These are phyloP conservation scores for Astrothelium subdiscretum DNA, from an alignment of 495 filamentous ascomycete species.

Conservation along the genomic window DNA sequence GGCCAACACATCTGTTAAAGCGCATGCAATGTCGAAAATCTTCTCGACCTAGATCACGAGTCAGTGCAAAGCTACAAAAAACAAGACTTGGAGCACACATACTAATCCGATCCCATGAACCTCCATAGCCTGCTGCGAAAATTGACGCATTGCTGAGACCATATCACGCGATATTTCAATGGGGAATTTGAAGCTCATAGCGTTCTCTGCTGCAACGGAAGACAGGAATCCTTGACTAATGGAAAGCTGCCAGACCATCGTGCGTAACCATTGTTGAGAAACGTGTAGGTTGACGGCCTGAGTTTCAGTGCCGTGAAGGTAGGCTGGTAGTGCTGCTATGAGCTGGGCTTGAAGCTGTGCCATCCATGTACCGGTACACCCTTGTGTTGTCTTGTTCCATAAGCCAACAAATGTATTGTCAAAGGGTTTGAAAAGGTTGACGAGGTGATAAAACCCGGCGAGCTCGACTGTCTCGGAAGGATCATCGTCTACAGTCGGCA, in stretches of 20 bases:
- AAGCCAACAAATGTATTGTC: slow-evolving; percentile 56
- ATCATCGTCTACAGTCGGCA: slow-evolving; percentile 47
- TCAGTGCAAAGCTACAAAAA: background rate
- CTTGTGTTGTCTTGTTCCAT: slow-evolving; percentile 58
- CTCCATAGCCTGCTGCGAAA: slow-evolving; percentile 55
- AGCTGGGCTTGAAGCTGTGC: slow-evolving; percentile 53
- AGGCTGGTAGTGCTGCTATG: slow-evolving; percentile 48
- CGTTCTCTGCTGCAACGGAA: slow-evolving; percentile 38
- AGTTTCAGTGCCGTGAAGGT: slow-evolving; percentile 51
- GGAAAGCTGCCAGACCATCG: slow-evolving; percentile 63
- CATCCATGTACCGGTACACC: slow-evolving; percentile 49
- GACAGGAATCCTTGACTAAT: slow-evolving; percentile 43
- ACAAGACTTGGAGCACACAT: slow-evolving; percentile 20
- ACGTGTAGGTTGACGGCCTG: slow-evolving; percentile 59
- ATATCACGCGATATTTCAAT: slow-evolving; percentile 60
- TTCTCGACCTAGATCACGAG: slow-evolving; percentile 50
- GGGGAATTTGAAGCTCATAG: slow-evolving; percentile 58
- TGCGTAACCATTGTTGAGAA: slow-evolving; percentile 77
- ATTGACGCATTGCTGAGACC: slow-evolving; percentile 51
- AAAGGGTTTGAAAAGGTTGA: slow-evolving; percentile 59
- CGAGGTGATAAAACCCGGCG: slow-evolving; percentile 51
- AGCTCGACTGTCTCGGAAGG: slow-evolving; percentile 31
- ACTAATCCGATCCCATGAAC: slow-evolving; percentile 63
- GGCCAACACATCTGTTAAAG: slow-evolving; percentile 61
- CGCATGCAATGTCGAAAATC: slow-evolving; percentile 61